Base-by-base conservation (phyloP, 148 eudicot species). In the Camellia lanceoleosa region DNA sequence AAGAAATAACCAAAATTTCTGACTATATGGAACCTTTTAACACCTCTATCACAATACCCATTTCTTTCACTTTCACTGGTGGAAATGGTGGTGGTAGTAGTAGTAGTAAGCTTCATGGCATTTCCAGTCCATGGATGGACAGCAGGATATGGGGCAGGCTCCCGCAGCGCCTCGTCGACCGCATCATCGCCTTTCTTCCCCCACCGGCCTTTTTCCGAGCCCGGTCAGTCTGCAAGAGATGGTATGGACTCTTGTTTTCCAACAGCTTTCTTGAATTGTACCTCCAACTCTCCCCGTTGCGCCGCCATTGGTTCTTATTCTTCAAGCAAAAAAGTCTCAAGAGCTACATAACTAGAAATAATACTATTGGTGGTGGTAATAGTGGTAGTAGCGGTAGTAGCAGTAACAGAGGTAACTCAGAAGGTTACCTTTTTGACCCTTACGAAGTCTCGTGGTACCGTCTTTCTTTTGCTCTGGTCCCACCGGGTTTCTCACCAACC, bases 141-240 rank as follows among this genome's bases (percentile, higher is more conserved):
- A 52, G 64, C 15, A 80, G 93, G 38, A 87, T 94, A n/a, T 96
- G 99, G 99, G 82, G 95, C 76, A 85, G 92, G 56, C 92, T 96
- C 55, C 99, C 99, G 0, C 86, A 85, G 6, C 80, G 81, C 2
- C 84, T 96, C 7, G 3, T 93, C 54, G 98, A 96, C 41, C 91
- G 98, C 3, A 86, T 94, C 71, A 61, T 96, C 10, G 94, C 97
- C 51, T 90, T 90, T 63, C 93, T 96, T 41, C 98, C 99, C 0
- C 86, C 92, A 0, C 94, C 95, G 0, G 91, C 98, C 47, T 93
- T 96, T 75, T 96, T 96, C 73, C 87, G 98, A 1, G 88, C 92
- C 11, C 90, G 99, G 1, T 82, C 97, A 30, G 97, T 96, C 59
- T 93, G 99, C 49, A 96, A 93, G 79, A 87, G 98, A 74, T 95